Evolutionary conservation across 2,329 filamentous ascomycete genomes (phyloP).

Genomic region (Phoma sp.): DNA sequence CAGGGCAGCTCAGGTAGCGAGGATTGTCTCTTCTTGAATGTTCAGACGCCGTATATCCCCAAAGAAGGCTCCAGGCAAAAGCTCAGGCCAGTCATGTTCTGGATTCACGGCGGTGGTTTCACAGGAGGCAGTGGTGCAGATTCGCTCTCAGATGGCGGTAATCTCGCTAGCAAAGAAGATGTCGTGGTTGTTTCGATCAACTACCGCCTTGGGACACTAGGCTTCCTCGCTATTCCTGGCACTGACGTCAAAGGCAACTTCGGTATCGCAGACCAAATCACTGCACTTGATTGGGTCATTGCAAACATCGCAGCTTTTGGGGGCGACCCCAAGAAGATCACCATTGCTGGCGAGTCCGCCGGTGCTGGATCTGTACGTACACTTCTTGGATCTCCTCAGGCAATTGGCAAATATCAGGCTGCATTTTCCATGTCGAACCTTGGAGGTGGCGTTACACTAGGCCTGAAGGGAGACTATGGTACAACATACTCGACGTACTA

Average conservation of each 20-base stretch:
- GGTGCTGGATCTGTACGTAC: slow-evolving; percentile 53
- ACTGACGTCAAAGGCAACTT: slow-evolving; percentile 44
- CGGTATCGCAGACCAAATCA: slow-evolving; percentile 32
- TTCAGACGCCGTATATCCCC: slow-evolving; percentile 44
- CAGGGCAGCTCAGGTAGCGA: slow-evolving; percentile 50
- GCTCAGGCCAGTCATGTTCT: slow-evolving; percentile 52
- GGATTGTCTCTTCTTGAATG: slow-evolving; percentile 33
- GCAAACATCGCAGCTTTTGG: slow-evolving; percentile 45
- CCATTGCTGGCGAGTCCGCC: slow-evolving; percentile 33
- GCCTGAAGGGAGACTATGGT: slow-evolving; percentile 63
- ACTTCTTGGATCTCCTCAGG: slow-evolving; percentile 59
- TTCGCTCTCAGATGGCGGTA: slow-evolving; percentile 59
- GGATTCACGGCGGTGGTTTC: slow-evolving; percentile 70
- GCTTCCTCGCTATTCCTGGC: slow-evolving; percentile 18
- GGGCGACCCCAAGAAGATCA: slow-evolving; percentile 34
- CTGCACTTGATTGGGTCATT: slow-evolving; percentile 55
- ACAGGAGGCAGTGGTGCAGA: slow-evolving; percentile 59
- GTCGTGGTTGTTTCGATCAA: slow-evolving; percentile 61
- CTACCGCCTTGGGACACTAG: slow-evolving; percentile 29
- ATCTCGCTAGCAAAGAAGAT: slow-evolving; percentile 63
- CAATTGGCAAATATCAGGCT: slow-evolving; percentile 57
- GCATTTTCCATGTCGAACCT: slow-evolving; percentile 61
- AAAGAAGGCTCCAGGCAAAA: slow-evolving; percentile 49
- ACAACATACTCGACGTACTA: slow-evolving; percentile 66
- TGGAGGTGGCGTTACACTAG: slow-evolving; percentile 64